Percentiles rank a stretch among this genome's conserved stretches.
These are phyloP conservation scores for Penicillium salamii DNA, from an alignment of 495 filamentous ascomycete genomes.

Conservation along the genomic window DNA sequence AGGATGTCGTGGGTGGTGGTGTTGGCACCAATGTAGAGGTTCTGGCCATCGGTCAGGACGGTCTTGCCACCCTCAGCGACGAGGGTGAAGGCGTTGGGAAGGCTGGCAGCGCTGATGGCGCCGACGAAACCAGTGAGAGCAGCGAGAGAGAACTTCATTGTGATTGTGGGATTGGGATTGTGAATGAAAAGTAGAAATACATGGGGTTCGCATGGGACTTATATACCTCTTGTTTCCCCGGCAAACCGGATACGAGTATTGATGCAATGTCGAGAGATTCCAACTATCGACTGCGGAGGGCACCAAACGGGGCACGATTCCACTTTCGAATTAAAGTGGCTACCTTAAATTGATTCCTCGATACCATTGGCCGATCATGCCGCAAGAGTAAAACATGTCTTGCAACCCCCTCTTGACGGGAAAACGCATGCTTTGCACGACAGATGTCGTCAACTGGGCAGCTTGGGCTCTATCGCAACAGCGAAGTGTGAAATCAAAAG, in stretches of 20 bases:
- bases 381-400: constrained; percentile 17
- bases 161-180: not conserved
- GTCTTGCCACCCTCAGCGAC: constrained; percentile 31
- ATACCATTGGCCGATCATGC: constrained; percentile 8
- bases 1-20: constrained; percentile 20
- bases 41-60: constrained; percentile 29
- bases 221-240: constrained; percentile 1
- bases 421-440: not conserved
- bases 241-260: not conserved
- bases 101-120: constrained; percentile 23
- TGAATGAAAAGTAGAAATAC: not conserved
- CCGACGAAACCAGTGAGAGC: constrained; percentile 24
- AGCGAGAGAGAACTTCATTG: constrained; percentile 34
- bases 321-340: constrained; percentile 3
- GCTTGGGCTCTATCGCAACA: not conserved
- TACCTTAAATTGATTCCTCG: not conserved
- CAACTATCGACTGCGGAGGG: not conserved
- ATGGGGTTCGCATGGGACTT: not conserved
- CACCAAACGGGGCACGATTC: constrained; percentile 2
- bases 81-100: constrained; percentile 32
- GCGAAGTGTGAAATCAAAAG: not conserved
- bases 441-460: not conserved
- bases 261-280: constrained; percentile 10
- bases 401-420: not conserved
- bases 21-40: constrained; percentile 26